phyloP scores from a whole-genome alignment of 75 land plant species.

The Cunninghamia lanceolata region DNA sequence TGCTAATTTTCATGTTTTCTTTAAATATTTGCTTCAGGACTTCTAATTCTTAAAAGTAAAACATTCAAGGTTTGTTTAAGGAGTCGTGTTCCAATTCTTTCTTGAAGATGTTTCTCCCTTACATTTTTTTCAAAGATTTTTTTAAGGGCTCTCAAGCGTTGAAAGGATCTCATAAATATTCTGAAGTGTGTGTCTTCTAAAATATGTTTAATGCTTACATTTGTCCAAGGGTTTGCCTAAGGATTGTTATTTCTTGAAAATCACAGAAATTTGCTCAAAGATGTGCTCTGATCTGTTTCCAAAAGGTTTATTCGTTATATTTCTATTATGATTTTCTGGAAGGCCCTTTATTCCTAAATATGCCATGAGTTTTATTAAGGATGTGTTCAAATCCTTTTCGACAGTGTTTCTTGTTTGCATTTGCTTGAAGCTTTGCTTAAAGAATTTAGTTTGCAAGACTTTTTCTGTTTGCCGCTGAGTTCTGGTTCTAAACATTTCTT shows the following conservation, averaged over 20 bases:
- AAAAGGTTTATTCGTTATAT: not conserved
- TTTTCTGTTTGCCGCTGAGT: no score
- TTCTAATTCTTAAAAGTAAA: not conserved
- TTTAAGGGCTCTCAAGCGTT: not conserved
- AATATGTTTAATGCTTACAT: not conserved
- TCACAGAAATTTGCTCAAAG: not conserved
- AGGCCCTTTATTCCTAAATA: not conserved
- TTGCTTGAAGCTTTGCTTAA: no score
- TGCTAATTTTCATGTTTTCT: not conserved
- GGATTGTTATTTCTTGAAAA: not conserved
- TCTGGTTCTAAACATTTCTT: not conserved
- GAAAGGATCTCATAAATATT: not conserved
- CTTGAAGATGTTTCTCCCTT: not conserved
- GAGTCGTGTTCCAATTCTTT: no score
- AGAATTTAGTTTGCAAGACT: no score
- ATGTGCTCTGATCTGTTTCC: not conserved
- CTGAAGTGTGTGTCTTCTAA: not conserved
- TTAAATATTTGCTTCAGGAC: not conserved
- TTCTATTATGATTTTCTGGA: not conserved
- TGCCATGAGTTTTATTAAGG: no score
- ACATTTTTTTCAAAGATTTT: not conserved
- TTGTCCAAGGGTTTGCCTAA: not conserved
- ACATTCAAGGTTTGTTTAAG: no score
- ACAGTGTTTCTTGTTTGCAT: no score
- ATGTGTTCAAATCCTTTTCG: no score